Base-by-base conservation (phyloP, 768 basidiomycete genomes). In the Scleroderma bovista region DNA sequence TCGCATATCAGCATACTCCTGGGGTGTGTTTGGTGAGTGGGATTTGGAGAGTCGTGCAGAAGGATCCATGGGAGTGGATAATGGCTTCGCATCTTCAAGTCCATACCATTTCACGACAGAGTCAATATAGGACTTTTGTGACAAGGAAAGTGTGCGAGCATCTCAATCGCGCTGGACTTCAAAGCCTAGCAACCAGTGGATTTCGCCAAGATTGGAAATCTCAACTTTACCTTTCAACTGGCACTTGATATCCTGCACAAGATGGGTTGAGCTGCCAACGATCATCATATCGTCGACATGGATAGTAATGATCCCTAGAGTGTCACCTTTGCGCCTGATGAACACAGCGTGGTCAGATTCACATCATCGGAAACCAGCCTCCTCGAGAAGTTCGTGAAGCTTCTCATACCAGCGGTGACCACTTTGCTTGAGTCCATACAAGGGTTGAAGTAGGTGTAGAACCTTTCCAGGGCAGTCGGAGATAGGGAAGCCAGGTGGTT, bases 401-500 rank as follows among this genome's bases (percentile, higher is more conserved):
- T 29, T 29, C 26, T 29, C 9, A 9, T 29, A 29, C 26, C 26
- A 29, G 26, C 9, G 26, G 9, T 29, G 26, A 9, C 26, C 26
- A 29, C 26, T 29, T 29, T 29, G 34, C 9, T 29, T 29, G 9
- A 29, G 26, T 29, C 26, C 26, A 29, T 29, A 29, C 5, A 29
- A 9, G 26, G 26, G 26, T 29, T 9, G 9, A 9, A 5, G 26
- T 29, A 29, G 26, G 26, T 29, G 26, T 29, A 29, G 9, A 9
- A 29, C 26, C 63, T 2, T 73, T 69, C 46, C 69, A 69, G 7
- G 59, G 23, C 71, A 78, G 74, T 61, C 69, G 77, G 40, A 29
- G 26, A 29, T 29, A 9, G 26, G 26, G 9, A 29, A 29, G 9
- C 26, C 26, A 29, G 9, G 26, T 29, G 26, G 9, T 29, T 29